Evolutionary conservation across 1,139 yeast genomes (phyloP).

Genomic region (Magnusiomyces suaveolens): DNA sequence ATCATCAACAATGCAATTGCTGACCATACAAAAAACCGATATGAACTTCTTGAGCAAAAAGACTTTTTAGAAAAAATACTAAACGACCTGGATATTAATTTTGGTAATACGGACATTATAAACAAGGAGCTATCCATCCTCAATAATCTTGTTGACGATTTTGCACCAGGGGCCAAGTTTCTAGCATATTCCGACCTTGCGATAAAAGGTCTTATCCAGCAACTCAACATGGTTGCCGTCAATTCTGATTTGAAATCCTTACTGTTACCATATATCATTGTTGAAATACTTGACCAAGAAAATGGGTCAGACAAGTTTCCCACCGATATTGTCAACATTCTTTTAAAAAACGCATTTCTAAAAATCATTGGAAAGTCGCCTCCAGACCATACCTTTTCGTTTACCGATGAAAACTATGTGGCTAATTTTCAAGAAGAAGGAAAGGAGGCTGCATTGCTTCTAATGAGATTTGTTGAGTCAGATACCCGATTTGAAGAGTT

Average conservation of each 20-base stretch:
- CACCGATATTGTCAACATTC: constrained; percentile 6
- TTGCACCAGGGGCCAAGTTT: constrained; percentile 9
- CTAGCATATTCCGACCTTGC: constrained; percentile 1
- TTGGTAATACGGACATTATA: constrained; percentile 1
- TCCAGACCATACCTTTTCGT: background rate
- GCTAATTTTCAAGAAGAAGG: constrained; percentile 7
- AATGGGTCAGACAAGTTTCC: constrained; percentile 6
- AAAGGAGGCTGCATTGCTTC: constrained; percentile 9
- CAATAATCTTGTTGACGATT: constrained; percentile 13
- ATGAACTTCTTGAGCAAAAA: background rate
- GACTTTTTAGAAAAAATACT: background rate
- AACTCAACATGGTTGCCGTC: constrained; percentile 4
- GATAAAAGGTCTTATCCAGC: background rate
- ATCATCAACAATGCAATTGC: constrained; percentile 7
- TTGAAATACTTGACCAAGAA: constrained; percentile 7
- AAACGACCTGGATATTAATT: background rate
- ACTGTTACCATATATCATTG: constrained; percentile 10
- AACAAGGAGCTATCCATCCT: constrained; percentile 12
- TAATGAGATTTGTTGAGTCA: constrained; percentile 13
- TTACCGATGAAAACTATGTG: constrained; percentile 3
- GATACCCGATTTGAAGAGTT: constrained; percentile 11
- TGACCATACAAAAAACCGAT: constrained; percentile 6
- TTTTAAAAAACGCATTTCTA: constrained; percentile 7
- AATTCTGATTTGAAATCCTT: constrained; percentile 2
- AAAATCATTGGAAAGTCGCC: constrained; percentile 3